Percentiles rank a stretch among this genome's conserved stretches.
These are phyloP conservation scores for Centrapalus pauciflorus DNA, from an alignment of 129 eudicot genomes.

Conservation along the genomic window DNA sequence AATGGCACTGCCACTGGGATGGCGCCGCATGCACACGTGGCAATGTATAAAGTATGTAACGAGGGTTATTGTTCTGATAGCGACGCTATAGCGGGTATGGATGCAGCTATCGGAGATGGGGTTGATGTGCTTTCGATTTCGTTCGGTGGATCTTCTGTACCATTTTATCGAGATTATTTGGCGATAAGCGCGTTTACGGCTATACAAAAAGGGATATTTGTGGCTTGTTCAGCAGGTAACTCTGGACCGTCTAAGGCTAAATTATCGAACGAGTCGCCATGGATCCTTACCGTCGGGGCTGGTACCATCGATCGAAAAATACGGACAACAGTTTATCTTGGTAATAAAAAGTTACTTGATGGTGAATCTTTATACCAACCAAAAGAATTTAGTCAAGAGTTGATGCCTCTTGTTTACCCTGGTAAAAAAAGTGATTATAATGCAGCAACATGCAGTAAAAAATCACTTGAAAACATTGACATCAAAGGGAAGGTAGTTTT, in stretches of 20 bases:
- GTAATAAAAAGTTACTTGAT: constrained; percentile 24
- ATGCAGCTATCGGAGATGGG: constrained; percentile 47
- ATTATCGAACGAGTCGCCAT: constrained; percentile 44
- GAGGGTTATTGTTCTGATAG: constrained; percentile 7
- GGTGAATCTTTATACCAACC: constrained; percentile 59
- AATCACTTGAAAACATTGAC: constrained; percentile 31
- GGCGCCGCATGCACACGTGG: constrained; percentile 36
- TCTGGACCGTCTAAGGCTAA: constrained; percentile 30
- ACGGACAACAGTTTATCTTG: constrained; percentile 35
- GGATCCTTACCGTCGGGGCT: constrained; percentile 69
- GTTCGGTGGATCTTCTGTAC: constrained; percentile 16
- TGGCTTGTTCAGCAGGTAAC: constrained; percentile 57
- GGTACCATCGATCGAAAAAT: constrained; percentile 44
- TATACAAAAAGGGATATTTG: constrained; percentile 49
- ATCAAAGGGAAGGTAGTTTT: constrained; percentile 14
- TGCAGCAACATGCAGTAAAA: constrained; percentile 17
- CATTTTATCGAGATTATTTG: constrained; percentile 22
- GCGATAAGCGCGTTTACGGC: constrained; percentile 41
- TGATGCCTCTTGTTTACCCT: constrained; percentile 46
- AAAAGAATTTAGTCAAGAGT: constrained; percentile 3
- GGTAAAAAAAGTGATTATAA: background rate
- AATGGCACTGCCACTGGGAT: constrained; percentile 40
- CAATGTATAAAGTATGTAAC: constrained; percentile 29
- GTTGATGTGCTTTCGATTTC: constrained; percentile 52
- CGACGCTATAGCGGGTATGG: constrained; percentile 37